phyloP scores from a whole-genome alignment of 805 yeast species.

The Ogataea haglerorum region DNA sequence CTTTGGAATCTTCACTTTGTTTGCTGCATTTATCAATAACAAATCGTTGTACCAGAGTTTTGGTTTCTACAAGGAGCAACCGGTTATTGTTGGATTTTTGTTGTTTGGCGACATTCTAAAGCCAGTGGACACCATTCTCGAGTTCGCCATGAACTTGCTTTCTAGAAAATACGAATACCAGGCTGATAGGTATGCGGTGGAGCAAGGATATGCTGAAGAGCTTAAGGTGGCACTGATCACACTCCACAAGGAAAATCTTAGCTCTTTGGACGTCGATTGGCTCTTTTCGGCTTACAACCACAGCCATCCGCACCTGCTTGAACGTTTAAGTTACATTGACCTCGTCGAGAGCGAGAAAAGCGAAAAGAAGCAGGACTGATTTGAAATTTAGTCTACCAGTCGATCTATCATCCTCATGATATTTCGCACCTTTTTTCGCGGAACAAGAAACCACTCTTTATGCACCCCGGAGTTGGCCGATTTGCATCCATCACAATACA shows the following conservation, averaged over 20 bases:
- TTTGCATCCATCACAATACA: constrained; percentile 47
- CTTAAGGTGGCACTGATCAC: constrained; percentile 71
- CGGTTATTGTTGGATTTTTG: constrained; percentile 76
- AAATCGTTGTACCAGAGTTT: constrained; percentile 71
- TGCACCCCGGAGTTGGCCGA: constrained; percentile 31
- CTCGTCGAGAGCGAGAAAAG: constrained; percentile 20
- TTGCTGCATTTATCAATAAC: constrained; percentile 79
- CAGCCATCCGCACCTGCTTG: constrained; percentile 89
- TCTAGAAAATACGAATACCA: constrained; percentile 89
- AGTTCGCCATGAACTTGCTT: constrained; percentile 63
- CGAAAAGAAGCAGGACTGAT: constrained; percentile 21
- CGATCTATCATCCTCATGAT: constrained; percentile 36
- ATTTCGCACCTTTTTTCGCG: constrained; percentile 35
- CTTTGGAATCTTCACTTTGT: constrained; percentile 63
- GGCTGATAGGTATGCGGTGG: constrained; percentile 85
- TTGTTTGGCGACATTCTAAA: constrained; percentile 74
- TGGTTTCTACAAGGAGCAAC: constrained; percentile 67
- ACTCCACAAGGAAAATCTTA: constrained; percentile 75
- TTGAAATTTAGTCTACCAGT: constrained; percentile 4
- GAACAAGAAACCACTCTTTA: constrained; percentile 56
- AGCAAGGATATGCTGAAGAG: constrained; percentile 65
- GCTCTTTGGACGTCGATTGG: constrained; percentile 87
- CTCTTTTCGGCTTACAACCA: constrained; percentile 83
- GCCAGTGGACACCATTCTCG: constrained; percentile 69
- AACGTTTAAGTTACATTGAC: constrained; percentile 77